phyloP scores from a whole-genome alignment of 2,329 filamentous ascomycete genomes.

The Neofusicoccum ribis region DNA sequence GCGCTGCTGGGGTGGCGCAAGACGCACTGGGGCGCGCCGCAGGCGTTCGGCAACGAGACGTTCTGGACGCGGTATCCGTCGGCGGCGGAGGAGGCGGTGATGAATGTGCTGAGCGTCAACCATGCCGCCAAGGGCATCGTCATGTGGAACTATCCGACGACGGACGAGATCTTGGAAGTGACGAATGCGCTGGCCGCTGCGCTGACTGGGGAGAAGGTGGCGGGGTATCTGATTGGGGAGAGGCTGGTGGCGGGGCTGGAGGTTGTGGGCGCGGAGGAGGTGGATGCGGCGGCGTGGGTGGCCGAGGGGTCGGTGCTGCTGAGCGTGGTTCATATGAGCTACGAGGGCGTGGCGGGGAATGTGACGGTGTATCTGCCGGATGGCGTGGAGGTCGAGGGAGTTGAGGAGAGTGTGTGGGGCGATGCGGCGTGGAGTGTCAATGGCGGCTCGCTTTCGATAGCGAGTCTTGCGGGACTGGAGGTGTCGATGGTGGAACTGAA shows the following conservation, averaged over 20 bases:
- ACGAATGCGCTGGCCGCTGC: slow-evolving; percentile 45
- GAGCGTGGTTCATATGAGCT: slow-evolving; percentile 40
- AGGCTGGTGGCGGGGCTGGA: slow-evolving; percentile 26
- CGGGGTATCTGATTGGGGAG: slow-evolving; percentile 41
- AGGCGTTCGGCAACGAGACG: slow-evolving; percentile 48
- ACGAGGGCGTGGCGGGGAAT: slow-evolving; percentile 23
- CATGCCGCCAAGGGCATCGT: slow-evolving; percentile 53
- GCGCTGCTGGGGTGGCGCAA: slow-evolving; percentile 43
- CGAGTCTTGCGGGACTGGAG: background rate
- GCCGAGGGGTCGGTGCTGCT: slow-evolving; percentile 33
- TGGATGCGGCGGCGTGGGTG: slow-evolving; percentile 47
- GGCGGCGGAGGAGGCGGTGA: slow-evolving; percentile 46
- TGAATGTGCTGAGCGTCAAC: slow-evolving; percentile 51
- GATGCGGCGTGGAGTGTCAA: background rate
- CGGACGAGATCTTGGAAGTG: slow-evolving; percentile 18
- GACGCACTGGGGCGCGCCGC: slow-evolving; percentile 52
- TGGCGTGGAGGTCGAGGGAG: background rate
- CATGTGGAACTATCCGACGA: slow-evolving; percentile 51
- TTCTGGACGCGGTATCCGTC: slow-evolving; percentile 53
- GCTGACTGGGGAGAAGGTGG: slow-evolving; percentile 35
- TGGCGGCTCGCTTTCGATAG: background rate
- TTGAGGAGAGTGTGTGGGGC: background rate
- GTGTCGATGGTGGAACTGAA: background rate
- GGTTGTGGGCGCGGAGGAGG: slow-evolving; percentile 19
- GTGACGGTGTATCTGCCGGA: slow-evolving; percentile 24